Conservation (phyloP, 768 basidiomycete species). For the Sarcodon sp. region DNA sequence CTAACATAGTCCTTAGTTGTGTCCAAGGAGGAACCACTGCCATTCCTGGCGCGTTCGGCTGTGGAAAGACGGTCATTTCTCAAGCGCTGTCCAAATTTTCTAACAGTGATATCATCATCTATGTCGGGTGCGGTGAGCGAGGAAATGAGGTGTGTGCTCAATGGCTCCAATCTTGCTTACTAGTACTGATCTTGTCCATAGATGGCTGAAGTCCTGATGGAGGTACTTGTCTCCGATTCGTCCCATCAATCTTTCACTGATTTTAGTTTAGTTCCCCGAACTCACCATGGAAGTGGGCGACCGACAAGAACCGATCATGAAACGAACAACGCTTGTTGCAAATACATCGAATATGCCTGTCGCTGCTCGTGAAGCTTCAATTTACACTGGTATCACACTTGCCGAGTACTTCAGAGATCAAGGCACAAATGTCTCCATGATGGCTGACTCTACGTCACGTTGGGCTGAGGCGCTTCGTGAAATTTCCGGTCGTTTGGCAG, state of each 20-base stretch:
- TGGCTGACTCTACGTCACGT: slow-evolving; percentile 97
- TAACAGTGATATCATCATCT: slow-evolving; percentile 98
- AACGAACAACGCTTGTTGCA: slow-evolving; percentile 95
- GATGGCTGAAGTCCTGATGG: slow-evolving; percentile 99
- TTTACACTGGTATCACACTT: slow-evolving; percentile 98
- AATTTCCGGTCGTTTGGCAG: slow-evolving; percentile 96
- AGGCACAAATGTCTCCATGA: slow-evolving; percentile 95
- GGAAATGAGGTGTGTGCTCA: slow-evolving; percentile 69
- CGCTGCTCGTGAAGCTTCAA: slow-evolving; percentile 97
- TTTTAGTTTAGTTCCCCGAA: slow-evolving; percentile 54
- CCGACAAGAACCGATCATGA: slow-evolving; percentile 99
- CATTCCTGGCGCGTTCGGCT: slow-evolving; percentile 98
- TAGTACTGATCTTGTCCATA: slow-evolving; percentile 13
- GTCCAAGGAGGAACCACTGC: slow-evolving; percentile 95
- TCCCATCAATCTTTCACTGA: slow-evolving; percentile 6
- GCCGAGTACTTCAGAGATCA: slow-evolving; percentile 99
- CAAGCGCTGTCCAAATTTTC: slow-evolving; percentile 98
- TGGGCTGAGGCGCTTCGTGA: slow-evolving; percentile 99
- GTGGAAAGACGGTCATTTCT: slow-evolving; percentile 97
- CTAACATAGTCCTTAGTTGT: slow-evolving; percentile 36
- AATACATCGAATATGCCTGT: slow-evolving; percentile 99
- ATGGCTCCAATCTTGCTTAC: neutral
- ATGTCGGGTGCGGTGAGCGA: slow-evolving; percentile 98
- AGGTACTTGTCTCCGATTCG: slow-evolving; percentile 31
- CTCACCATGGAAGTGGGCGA: slow-evolving; percentile 85